phyloP scores from a whole-genome alignment of 176 grass and related monocot genomes.

The Musa schizocarpa region DNA sequence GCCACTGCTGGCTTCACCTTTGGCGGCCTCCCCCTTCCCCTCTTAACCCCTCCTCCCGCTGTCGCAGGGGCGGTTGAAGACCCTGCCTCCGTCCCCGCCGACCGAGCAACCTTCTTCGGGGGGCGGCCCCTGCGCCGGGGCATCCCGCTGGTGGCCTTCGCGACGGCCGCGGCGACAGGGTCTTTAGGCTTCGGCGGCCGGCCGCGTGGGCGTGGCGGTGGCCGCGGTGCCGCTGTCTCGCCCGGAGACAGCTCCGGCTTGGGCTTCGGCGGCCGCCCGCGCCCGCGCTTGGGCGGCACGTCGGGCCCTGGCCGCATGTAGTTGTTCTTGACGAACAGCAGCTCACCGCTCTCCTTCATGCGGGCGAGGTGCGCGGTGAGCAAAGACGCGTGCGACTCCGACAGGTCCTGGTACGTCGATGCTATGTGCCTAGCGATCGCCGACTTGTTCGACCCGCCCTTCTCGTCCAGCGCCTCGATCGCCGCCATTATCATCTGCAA shows the following conservation, averaged over 20 bases:
- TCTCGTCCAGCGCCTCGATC: constrained; percentile 11
- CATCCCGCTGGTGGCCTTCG: not conserved
- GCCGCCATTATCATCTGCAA: constrained; percentile 25
- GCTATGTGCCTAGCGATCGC: constrained; percentile 9
- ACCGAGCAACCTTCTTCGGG: not conserved
- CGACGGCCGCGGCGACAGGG: not conserved
- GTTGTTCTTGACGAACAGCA: constrained; percentile 12
- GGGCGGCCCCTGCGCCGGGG: not conserved
- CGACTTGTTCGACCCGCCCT: constrained; percentile 10
- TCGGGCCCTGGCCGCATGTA: not conserved
- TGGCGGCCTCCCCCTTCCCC: not conserved
- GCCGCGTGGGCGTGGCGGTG: not conserved
- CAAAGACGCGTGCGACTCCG: constrained; percentile 4
- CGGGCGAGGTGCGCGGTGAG: constrained; percentile 9
- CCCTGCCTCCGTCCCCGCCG: not conserved
- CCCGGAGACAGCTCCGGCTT: not conserved
- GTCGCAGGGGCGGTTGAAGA: not conserved
- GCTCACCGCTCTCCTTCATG: constrained; percentile 14
- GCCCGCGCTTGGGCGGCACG: constrained; percentile 11
- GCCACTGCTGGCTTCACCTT: not conserved
- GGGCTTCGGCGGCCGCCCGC: constrained; percentile 5
- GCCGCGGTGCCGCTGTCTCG: not conserved
- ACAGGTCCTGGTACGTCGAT: not conserved
- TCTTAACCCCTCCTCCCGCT: not conserved
- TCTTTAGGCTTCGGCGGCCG: constrained; percentile 5